Base-by-base conservation (phyloP, 2,329 filamentous ascomycete species). In the Pseudogymnoascus sp. region DNA sequence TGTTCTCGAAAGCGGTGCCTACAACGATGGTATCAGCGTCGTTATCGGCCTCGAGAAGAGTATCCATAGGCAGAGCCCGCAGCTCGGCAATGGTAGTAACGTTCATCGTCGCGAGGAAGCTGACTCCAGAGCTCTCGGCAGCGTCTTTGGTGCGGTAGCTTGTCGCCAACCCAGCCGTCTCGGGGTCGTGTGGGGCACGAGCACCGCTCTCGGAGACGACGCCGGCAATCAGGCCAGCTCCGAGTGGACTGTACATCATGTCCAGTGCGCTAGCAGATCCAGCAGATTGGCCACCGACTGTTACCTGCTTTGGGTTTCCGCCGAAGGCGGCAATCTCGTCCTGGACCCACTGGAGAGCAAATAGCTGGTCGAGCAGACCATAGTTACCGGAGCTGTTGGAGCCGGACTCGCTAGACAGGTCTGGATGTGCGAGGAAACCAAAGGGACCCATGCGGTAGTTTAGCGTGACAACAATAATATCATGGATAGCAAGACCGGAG, bases 221-320 rank as follows among this genome's bases (percentile, higher is more conserved):
- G 31, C 70, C 70, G 15, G 67, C 62, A 35, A 74, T 65, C 7
- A 71, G 67, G 1, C 67, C 69, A 3, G 65, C 63, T 4, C 65
- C 64, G 10, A 73, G 66, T 26, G 69, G 72, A 57, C 65, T 68
- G 33, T 67, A 72, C 62, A 74, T 69, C 59, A 69, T 67, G 35
- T 68, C 65, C 4, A 70, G 47, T 17, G 68, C 67, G 60, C 62
- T 66, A 2, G 68, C 70, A 11, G 66, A 66, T 59, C 88, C 88
- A 4, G 88, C 87, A 62, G 84, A 87, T 68, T 82, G 83, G 13
- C 88, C 89, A 21, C 84, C 86, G 0, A 90, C 74, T 0, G 86
- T 83, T 6, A 91, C 85, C 66, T 88, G 86, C 0, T 78, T 69
- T 0, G 87, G 85, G 67, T 90, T 77, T 23, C 88, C 88, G 3